phyloP scores from a whole-genome alignment of 306 rosid species.

The Ochetophila trinervis region DNA sequence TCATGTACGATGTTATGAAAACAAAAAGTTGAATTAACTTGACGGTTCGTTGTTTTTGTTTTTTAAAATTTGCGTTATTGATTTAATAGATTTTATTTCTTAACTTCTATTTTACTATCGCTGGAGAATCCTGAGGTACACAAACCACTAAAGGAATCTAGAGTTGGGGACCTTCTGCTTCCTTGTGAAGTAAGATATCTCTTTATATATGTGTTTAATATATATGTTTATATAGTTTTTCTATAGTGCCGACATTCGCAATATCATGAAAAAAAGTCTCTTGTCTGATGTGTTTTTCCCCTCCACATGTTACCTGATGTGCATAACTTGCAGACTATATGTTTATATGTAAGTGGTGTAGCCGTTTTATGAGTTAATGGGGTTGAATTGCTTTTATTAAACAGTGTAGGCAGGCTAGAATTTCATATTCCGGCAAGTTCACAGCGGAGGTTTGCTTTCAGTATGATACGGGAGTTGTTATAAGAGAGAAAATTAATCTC shows the following conservation, averaged over 20 bases:
- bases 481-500: constrained; percentile 46
- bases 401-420: constrained; percentile 86
- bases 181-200: constrained; percentile 61
- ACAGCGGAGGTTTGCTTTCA: constrained; percentile 56
- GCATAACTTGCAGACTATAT: too few species aligned
- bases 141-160: constrained; percentile 46
- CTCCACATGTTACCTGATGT: too few species aligned
- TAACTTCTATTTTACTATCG: constrained; percentile 55
- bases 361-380: constrained; percentile 17
- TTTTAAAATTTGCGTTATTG: neutral
- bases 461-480: constrained; percentile 37
- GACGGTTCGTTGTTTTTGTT: neutral
- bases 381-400: constrained; percentile 13
- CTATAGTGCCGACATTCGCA: too few species aligned
- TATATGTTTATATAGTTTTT: neutral
- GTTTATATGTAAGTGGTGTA: neutral
- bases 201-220: neutral
- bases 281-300: too few species aligned
- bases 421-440: constrained; percentile 67
- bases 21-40: neutral
- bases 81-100: constrained; percentile 34
- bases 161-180: constrained; percentile 16
- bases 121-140: constrained; percentile 47
- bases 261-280: too few species aligned
- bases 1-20: too few species aligned